phyloP scores from a whole-genome alignment of 768 basidiomycete species.

The Pleurotus eryngii region DNA sequence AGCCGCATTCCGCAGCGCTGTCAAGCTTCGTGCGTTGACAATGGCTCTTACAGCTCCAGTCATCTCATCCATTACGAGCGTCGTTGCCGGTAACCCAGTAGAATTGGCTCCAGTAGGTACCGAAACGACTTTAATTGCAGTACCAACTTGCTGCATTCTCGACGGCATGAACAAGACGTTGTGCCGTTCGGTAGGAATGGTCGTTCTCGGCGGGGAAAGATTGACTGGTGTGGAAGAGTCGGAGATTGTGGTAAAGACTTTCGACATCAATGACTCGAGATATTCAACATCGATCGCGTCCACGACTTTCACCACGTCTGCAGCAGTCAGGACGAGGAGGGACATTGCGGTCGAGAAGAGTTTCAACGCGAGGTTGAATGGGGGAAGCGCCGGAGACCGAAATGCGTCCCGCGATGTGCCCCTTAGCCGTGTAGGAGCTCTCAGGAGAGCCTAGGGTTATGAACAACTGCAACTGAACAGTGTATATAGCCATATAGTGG shows the following conservation, averaged over 20 bases:
- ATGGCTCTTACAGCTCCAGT: conserved; percentile 71
- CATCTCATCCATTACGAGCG: conserved; percentile 68
- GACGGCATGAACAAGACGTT: conserved; percentile 84
- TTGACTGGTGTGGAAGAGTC: conserved; percentile 14
- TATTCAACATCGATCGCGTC: neutral
- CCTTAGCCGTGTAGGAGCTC: too few species aligned
- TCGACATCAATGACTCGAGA: conserved; percentile 2
- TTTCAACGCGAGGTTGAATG: too few species aligned
- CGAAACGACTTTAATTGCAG: conserved; percentile 79
- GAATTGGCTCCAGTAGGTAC: conserved; percentile 46
- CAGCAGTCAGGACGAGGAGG: neutral
- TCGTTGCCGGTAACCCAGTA: conserved; percentile 70
- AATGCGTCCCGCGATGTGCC: too few species aligned
- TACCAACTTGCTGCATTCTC: conserved; percentile 47
- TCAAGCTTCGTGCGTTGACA: conserved; percentile 74
- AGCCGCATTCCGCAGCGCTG: conserved; percentile 80
- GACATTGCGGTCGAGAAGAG: neutral
- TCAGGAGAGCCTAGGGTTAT: too few species aligned
- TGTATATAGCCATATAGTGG: too few species aligned
- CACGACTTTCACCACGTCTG: neutral
- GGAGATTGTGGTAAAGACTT: neutral
- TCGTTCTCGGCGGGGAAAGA: conserved; percentile 57
- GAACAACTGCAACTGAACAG: too few species aligned
- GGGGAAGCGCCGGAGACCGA: too few species aligned
- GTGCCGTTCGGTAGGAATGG: conserved; percentile 50